Base-by-base conservation (phyloP, 2,329 filamentous ascomycete genomes). In the Microdochium trichocladiopsis region DNA sequence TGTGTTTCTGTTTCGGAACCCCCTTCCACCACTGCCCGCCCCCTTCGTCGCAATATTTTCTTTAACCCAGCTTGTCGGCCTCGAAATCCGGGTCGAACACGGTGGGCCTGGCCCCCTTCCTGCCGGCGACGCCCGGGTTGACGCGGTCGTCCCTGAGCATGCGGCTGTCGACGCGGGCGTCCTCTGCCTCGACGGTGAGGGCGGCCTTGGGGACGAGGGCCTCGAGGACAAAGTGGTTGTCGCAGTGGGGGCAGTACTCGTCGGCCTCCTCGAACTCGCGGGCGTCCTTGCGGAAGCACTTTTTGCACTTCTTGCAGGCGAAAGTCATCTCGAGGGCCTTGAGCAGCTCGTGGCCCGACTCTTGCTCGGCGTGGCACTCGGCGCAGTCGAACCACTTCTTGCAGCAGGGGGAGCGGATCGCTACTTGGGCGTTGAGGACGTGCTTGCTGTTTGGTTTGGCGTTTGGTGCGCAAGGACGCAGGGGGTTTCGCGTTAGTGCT, bases 171-270 rank as follows among this genome's bases (percentile, higher is more conserved):
- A 92, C 80, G 55, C 94, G 79, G 2, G 86, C 85, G 72, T 99
- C 95, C 57, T 95, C 93, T 55, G 93, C 89, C 74, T 99, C 94
- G 50, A 99, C 81, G 59, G 92, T 83, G 50, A 99, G 73, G 33
- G 87, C 81, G 10, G 92, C 82, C 71, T 95, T 88, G 22, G 94
- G 90, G 4, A 87, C 89, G 60, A 87, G 72, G 50, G 94, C 95
- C 4, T 97, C 92, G 57, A 99, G 78, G 37, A 99, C 88, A 66
- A 92, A 99, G 72, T 99, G 95, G 74, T 99, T 99, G 68, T 99
- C 94, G 76, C 94, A 99, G 74, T 96, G 90, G 22, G 94, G 95
- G 76, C 94, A 99, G 78, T 95, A 99, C 70, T 99, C 95, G 74
- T 99, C 94, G 67, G 89, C 87, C 61, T 99, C 94, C 61, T 99